These are phyloP conservation scores for Suillus bovinus DNA, from an alignment of 768 basidiomycete genomes.

Conservation along the genomic window DNA sequence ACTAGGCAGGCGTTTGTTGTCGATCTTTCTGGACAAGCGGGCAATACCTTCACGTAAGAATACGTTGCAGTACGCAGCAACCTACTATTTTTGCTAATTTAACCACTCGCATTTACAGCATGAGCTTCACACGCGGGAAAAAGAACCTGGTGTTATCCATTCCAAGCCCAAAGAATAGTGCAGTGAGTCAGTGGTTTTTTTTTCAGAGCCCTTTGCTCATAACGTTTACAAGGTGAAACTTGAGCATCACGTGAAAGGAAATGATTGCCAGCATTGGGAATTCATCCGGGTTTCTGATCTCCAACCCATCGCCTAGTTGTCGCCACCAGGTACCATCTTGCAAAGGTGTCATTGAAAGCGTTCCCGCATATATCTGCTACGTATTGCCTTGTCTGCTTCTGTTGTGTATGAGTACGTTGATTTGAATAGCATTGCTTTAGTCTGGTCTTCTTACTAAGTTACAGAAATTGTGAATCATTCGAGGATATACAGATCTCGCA, in stretches of 20 bases:
- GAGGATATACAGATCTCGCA: too few relatives aligned
- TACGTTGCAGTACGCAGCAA: neutral
- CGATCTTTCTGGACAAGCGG: neutral
- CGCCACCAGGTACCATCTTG: neutral
- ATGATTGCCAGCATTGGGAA: neutral
- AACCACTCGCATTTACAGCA: neutral
- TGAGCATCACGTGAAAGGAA: neutral
- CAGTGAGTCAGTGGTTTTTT: neutral
- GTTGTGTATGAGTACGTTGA: neutral
- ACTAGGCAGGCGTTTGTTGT: neutral
- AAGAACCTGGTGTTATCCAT: neutral
- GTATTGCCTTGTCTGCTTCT: too few relatives aligned
- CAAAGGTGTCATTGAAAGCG: neutral
- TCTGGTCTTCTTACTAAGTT: neutral
- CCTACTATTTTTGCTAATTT: neutral
- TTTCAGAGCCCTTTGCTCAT: neutral
- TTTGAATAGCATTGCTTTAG: neutral
- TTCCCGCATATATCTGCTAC: neutral
- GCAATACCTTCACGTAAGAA: neutral
- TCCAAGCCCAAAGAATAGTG: neutral
- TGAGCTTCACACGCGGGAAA: neutral
- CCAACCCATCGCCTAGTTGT: neutral
- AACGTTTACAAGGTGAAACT: neutral
- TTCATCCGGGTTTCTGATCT: neutral
- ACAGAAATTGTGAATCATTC: neutral